Conservation (phyloP, 139 green algal genomes). For the Spirogloea muscicola region DNA sequence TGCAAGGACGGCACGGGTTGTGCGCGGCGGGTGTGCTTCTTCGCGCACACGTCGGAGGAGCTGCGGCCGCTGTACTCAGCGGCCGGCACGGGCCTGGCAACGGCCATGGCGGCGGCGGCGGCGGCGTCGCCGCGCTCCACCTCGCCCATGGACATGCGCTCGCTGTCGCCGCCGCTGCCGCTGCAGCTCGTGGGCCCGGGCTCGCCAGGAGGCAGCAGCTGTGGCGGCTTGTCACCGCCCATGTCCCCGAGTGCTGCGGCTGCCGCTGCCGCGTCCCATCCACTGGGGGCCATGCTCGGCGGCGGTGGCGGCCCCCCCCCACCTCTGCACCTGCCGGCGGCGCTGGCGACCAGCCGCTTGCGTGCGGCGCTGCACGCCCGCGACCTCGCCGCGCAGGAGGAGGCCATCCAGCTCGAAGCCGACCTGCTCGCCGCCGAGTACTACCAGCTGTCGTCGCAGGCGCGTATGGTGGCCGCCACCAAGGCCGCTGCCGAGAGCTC, state of each 20-base stretch:
- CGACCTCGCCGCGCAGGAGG: slow-evolving; percentile 22
- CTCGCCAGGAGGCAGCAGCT: not conserved
- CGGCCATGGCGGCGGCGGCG: slow-evolving; percentile 9
- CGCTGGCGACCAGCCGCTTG: slow-evolving; percentile 9
- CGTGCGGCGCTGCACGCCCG: slow-evolving; percentile 16
- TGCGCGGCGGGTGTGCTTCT: slow-evolving; percentile 93
- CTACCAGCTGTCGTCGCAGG: not conserved
- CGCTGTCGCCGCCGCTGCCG: slow-evolving; percentile 25
- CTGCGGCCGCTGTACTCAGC: slow-evolving; percentile 54
- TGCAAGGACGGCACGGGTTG: slow-evolving; percentile 87
- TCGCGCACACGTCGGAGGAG: slow-evolving; percentile 80
- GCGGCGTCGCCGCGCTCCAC: slow-evolving; percentile 18
- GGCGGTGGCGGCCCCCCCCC: not conserved
- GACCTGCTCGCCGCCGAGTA: not conserved
- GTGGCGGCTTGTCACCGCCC: not conserved
- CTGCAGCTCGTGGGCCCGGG: slow-evolving; percentile 6
- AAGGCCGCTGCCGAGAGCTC: not conserved
- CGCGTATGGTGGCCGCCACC: not conserved
- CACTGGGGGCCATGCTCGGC: not conserved
- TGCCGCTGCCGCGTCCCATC: no score
- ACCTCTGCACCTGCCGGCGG: slow-evolving; percentile 5
- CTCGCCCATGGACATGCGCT: slow-evolving; percentile 41
- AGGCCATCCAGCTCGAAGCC: not conserved
- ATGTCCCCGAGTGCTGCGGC: slow-evolving; percentile 20
- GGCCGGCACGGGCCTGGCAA: not conserved